Conservation (phyloP, 768 basidiomycete genomes). For the Leccinellum luteum region DNA sequence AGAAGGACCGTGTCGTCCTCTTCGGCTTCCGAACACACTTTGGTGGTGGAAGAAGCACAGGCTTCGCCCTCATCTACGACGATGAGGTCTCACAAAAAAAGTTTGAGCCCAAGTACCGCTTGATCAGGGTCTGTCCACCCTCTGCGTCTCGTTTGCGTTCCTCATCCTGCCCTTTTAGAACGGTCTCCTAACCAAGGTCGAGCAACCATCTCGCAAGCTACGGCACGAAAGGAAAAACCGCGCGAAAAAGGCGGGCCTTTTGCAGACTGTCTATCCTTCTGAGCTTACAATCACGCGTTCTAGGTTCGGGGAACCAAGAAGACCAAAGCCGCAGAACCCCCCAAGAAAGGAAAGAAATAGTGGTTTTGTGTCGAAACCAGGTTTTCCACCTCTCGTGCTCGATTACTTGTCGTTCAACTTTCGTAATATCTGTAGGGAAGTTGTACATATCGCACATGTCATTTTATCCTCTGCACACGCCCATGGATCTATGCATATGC, state of each 20-base stretch:
- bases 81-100: slow-evolving; percentile 92
- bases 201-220: slow-evolving; percentile 92
- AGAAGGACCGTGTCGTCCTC: slow-evolving; percentile 85
- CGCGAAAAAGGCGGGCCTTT: slow-evolving; percentile 84
- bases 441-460: slow-evolving; percentile 45
- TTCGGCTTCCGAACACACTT: slow-evolving; percentile 96
- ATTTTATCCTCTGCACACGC: slow-evolving; percentile 16
- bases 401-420: slow-evolving; percentile 32
- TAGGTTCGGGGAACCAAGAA: slow-evolving; percentile 96
- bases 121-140: slow-evolving; percentile 75
- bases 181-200: slow-evolving; percentile 71
- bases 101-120: slow-evolving; percentile 95
- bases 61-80: slow-evolving; percentile 97
- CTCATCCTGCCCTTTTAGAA: slow-evolving; percentile 41
- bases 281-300: slow-evolving; percentile 14
- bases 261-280: background rate
- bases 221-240: slow-evolving; percentile 99
- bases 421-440: slow-evolving; percentile 35
- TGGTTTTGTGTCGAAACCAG: slow-evolving; percentile 28
- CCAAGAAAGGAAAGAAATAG: slow-evolving; percentile 96
- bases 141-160: background rate
- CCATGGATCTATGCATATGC: slow-evolving; percentile 29
- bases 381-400: slow-evolving; percentile 9
- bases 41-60: slow-evolving; percentile 97
- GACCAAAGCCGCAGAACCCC: slow-evolving; percentile 85